Base-by-base conservation (phyloP, 2,329 filamentous ascomycete genomes). In the Ophiostoma sp. region DNA sequence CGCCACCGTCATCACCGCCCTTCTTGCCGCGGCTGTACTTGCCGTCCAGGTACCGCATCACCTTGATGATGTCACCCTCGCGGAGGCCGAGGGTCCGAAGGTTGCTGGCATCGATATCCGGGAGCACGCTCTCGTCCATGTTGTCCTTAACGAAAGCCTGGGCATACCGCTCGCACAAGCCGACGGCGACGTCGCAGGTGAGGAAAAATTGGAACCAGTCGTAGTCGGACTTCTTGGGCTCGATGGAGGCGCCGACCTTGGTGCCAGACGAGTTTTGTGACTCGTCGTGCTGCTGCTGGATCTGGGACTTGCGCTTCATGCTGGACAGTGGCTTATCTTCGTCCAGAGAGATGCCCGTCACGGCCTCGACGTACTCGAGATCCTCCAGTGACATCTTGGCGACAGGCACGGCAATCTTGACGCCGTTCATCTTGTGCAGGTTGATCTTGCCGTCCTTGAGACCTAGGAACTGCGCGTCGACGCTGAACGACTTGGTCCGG, bases 181-280 rank as follows among this genome's bases (percentile, higher is more conserved):
- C 93, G 68, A 95, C 93, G 61, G 94, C 92, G 78, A 98, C 94
- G 64, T 97, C 95, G 80, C 94, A 97, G 76, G 91, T 90, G 55
- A 99, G 85, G 86, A 99, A 99, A 84, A 99, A 98, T 80, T 98
- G 94, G 79, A 99, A 99, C 96, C 96, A 99, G 81, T 99, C 96
- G 80, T 98, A 97, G 66, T 96, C 91, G 0, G 92, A 86, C 81
- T 91, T 91, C 79, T 87, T 85, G 64, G 85, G 83, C 76, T 92
- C 87, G 42, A 94, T 84, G 1, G 87, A 87, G n/a, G 88, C 91
- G 15, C 91, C 91, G 9, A 88, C 85, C 55, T 82, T 82, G 45
- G 79, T 76, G 48, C 74, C 74, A 4, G 77, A 75, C 42, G 79
- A 74, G 72, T 79, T 80, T 22, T 81, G 75, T 78, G 48, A 75